phyloP scores from a whole-genome alignment of 352 stramenopile genomes.

The Globisporangium solare region DNA sequence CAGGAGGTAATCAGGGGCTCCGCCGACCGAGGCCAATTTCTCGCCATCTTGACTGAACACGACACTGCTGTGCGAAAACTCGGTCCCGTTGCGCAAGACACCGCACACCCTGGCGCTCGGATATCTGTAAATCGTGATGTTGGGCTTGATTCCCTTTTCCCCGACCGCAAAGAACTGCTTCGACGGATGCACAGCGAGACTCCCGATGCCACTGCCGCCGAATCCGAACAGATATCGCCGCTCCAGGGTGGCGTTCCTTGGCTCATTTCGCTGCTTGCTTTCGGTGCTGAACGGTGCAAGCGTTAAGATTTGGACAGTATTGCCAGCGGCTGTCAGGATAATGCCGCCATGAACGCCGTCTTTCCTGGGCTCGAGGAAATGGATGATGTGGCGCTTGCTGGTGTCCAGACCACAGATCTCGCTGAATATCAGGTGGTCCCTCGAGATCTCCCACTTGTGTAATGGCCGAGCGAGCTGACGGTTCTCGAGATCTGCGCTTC shows the following conservation, averaged over 20 bases:
- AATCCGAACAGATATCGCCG: slow-evolving; percentile 66
- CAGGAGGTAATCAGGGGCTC: slow-evolving; percentile 86
- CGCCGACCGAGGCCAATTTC: slow-evolving; percentile 87
- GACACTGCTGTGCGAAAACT: slow-evolving; percentile 74
- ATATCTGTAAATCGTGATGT: slow-evolving; percentile 88
- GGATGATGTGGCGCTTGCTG: slow-evolving; percentile 60
- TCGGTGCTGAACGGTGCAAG: slow-evolving; percentile 20
- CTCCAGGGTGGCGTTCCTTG: slow-evolving; percentile 17
- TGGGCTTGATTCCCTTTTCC: slow-evolving; percentile 84
- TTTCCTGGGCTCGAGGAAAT: slow-evolving; percentile 44
- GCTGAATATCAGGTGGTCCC: slow-evolving; percentile 66
- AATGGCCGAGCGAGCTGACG: slow-evolving; percentile 39
- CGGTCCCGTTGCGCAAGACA: slow-evolving; percentile 81
- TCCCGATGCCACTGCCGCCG: slow-evolving; percentile 57
- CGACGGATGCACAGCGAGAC: slow-evolving; percentile 68
- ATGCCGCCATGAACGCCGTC: slow-evolving; percentile 42
- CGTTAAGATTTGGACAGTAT: slow-evolving; percentile 69
- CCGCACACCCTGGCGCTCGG: slow-evolving; percentile 63
- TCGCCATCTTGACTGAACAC: slow-evolving; percentile 75
- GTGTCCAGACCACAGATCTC: slow-evolving; percentile 62
- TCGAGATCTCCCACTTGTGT: slow-evolving; percentile 67
- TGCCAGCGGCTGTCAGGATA: slow-evolving; percentile 61
- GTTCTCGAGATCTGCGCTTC: slow-evolving; percentile 20
- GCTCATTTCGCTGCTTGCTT: slow-evolving; percentile 10
- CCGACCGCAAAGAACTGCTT: slow-evolving; percentile 80